Percentiles rank a stretch among this genome's conserved stretches.
These are phyloP conservation scores for Hylodesmum podocarpum DNA, from an alignment of 306 rosid species.

Conservation along the genomic window DNA sequence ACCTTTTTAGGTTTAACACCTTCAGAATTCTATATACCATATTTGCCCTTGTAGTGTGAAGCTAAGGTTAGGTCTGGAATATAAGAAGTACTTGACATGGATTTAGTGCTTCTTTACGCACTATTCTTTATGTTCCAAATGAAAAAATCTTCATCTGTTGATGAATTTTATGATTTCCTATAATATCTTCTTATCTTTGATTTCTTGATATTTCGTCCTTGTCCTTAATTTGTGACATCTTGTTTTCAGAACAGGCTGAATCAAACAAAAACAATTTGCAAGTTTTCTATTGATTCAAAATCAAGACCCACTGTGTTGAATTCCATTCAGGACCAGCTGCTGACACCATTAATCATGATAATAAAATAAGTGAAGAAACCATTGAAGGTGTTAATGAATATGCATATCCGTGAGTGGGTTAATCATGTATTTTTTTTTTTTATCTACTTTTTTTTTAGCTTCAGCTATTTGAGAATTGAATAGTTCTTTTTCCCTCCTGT, in stretches of 20 bases:
- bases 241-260: constrained; percentile 92
- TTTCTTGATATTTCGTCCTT: constrained; percentile 22
- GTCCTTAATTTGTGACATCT: constrained; percentile 45
- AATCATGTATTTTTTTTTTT: constrained; percentile 27
- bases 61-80: constrained; percentile 11
- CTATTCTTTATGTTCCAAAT: constrained; percentile 14
- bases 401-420: constrained; percentile 70
- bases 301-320: constrained; percentile 69
- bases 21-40: not conserved
- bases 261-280: constrained; percentile 86
- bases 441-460: constrained; percentile 17
- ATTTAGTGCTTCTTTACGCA: not conserved
- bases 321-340: constrained; percentile 63
- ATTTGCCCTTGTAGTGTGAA: constrained; percentile 5
- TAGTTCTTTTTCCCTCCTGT: constrained; percentile 1
- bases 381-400: constrained; percentile 65
- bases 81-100: constrained; percentile 21
- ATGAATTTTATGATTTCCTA: constrained; percentile 24
- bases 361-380: constrained; percentile 61
- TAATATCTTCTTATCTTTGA: constrained; percentile 1
- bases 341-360: constrained; percentile 73
- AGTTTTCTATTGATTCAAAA: constrained; percentile 78
- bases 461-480: constrained; percentile 10
- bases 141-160: constrained; percentile 6
- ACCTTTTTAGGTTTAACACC: not conserved